Evolutionary conservation across 2,329 filamentous ascomycete genomes (phyloP).

Genomic region (Hirsutella rhossiliensis): DNA sequence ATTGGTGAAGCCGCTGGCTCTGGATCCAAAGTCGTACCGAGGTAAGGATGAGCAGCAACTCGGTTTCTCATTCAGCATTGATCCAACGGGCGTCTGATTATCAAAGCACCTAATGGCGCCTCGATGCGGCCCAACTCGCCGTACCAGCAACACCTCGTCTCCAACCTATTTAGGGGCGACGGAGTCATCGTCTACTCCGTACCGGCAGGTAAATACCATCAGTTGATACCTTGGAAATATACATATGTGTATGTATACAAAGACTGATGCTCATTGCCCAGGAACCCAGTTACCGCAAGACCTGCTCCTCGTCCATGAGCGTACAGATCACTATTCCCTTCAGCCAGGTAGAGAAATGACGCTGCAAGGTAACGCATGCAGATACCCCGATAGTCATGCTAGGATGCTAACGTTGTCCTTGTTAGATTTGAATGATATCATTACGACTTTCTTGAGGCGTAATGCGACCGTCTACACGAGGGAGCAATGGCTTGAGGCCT

Average conservation of each 20-base stretch:
- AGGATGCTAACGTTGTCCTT: background rate
- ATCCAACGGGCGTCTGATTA: background rate
- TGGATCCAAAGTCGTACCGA: slow-evolving; percentile 3
- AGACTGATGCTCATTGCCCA: background rate
- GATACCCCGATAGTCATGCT: background rate
- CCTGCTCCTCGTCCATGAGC: slow-evolving; percentile 11
- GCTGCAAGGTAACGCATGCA: slow-evolving; percentile 2
- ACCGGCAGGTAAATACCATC: slow-evolving; percentile 3
- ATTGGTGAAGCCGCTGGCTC: slow-evolving; percentile 3
- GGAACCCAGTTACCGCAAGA: slow-evolving; percentile 9
- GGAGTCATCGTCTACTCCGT: slow-evolving; percentile 7
- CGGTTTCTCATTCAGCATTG: background rate
- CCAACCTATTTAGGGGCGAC: slow-evolving; percentile 4
- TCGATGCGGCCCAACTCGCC: slow-evolving; percentile 9
- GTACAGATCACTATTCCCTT: slow-evolving; percentile 10
- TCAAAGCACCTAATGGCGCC: slow-evolving; percentile 10
- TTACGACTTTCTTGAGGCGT: slow-evolving; percentile 4
- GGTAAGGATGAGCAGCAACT: background rate
- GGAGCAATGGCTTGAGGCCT: slow-evolving; percentile 6
- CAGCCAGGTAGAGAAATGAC: slow-evolving; percentile 8
- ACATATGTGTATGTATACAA: background rate
- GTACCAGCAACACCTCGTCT: slow-evolving; percentile 9
- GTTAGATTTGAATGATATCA: slow-evolving; percentile 6
- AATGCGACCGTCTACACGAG: slow-evolving; percentile 1
- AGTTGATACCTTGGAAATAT: background rate